Base-by-base conservation (phyloP, 208 protist species). In the Trypanosoma melophagium region DNA sequence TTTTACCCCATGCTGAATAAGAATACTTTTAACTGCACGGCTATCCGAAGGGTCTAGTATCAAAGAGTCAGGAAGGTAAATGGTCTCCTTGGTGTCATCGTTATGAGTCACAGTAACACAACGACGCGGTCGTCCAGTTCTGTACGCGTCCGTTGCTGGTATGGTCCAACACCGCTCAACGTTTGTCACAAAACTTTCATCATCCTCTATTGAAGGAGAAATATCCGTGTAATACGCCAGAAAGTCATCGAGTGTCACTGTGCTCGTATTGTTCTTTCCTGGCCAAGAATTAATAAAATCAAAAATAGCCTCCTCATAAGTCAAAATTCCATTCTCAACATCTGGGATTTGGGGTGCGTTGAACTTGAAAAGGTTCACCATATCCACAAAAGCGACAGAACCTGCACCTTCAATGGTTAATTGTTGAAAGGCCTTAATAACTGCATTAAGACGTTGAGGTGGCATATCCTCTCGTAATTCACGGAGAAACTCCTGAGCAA, bases 171-270 rank as follows among this genome's bases (percentile, higher is more conserved):
- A 76, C 66, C 75, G 73, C 41, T 82, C 64, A 56, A 97, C 31
- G 25, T 84, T 73, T 14, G 31, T 49, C n/a, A 87, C 60, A 76
- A 97, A 97, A 61, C 90, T 81, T n/a, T 83, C 87, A 53, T 97
- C 93, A 21, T 84, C 75, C 28, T 89, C 73, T 25, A 84, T 78
- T 16, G 81, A 72, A 16, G 86, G 89, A 21, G 88, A 95, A 60
- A 97, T 65, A 75, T 97, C 93, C 28, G 80, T 87, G 81, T 97
- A 96, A 84, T 96, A 97, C 53, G 94, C 89, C 21, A 91, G 67
- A 74, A 96, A 97, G 58, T 94, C 84, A 16, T 89, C 79, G 9
- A 89, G 60, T 22, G 79, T 89, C 44, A 97, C 84, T 8, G 81
- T 87, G 10, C 85, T 80, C 7, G 86, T 53, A 49, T 89, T 89